A percentile compares a stretch with the other conserved stretches of the same genome.
Conservation (phyloP, 1,139 yeast species). For the Saccharomyces hybrid region DNA sequence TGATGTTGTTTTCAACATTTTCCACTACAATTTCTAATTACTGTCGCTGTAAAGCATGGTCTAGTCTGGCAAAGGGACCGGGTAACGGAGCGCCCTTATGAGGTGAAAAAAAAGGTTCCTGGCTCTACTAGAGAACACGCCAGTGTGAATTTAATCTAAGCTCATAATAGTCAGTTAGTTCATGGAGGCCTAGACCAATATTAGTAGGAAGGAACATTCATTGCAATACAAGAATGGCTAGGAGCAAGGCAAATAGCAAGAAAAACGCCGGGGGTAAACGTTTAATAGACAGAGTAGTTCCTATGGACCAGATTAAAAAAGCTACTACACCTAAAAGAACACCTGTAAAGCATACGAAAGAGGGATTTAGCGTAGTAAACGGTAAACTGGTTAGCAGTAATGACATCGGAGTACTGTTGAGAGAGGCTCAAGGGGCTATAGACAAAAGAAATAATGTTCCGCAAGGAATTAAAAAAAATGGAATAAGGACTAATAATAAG, state of each 20-base stretch:
- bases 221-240: slow-evolving; percentile 2
- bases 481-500: neutral
- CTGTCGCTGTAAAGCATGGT: neutral
- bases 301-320: neutral
- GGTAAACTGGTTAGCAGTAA: slow-evolving; percentile 24
- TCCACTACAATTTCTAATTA: neutral
- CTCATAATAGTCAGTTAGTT: neutral
- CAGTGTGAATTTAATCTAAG: neutral
- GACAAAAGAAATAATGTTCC: slow-evolving; percentile 7
- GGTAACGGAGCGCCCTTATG: neutral
- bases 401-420: slow-evolving; percentile 24
- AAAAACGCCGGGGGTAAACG: neutral
- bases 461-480: slow-evolving; percentile 1
- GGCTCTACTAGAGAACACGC: neutral
- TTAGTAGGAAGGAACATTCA: neutral
- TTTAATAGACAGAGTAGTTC: slow-evolving; percentile 1
- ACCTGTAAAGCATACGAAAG: slow-evolving; percentile 7
- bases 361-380: slow-evolving; percentile 22
- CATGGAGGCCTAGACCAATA: neutral
- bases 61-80: neutral
- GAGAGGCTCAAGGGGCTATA: slow-evolving; percentile 15
- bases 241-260: neutral
- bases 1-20: neutral
- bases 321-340: neutral
- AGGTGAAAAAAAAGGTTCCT: neutral